phyloP scores from a whole-genome alignment of 2,329 filamentous ascomycete species.

The Dothiorella sarmentorum region DNA sequence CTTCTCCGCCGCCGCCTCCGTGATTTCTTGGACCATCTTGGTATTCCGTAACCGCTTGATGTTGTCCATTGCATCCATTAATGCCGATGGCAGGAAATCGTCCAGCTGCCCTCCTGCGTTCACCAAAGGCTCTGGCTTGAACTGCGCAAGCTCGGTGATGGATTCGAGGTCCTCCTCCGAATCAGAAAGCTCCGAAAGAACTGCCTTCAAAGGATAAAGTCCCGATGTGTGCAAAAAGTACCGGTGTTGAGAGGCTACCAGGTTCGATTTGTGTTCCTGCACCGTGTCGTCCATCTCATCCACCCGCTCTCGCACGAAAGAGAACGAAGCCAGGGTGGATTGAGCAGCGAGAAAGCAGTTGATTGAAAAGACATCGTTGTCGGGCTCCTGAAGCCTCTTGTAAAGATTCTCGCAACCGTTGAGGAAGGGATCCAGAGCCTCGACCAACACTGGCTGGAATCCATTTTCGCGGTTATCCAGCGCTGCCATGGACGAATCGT shows the following conservation, averaged over 20 bases:
- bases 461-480: conserved; percentile 57
- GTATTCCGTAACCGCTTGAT: conserved; percentile 71
- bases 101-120: conserved; percentile 74
- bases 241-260: conserved; percentile 65
- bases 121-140: conserved; percentile 60
- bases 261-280: conserved; percentile 51
- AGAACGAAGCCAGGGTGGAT: conserved; percentile 54
- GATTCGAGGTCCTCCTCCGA: conserved; percentile 51
- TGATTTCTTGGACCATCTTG: conserved; percentile 68
- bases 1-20: conserved; percentile 73
- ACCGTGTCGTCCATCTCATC: conserved; percentile 57
- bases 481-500: conserved; percentile 71
- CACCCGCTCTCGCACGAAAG: conserved; percentile 60
- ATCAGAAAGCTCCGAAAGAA: conserved; percentile 48
- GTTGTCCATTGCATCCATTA: conserved; percentile 87
- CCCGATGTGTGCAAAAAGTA: conserved; percentile 77
- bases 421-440: conserved; percentile 84
- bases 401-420: conserved; percentile 69
- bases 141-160: conserved; percentile 53
- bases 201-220: conserved; percentile 60
- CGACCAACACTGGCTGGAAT: conserved; percentile 71
- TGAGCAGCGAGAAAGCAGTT: conserved; percentile 66
- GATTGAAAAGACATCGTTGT: conserved; percentile 65
- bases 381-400: conserved; percentile 56
- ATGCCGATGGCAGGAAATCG: conserved; percentile 84